A percentile compares a stretch with the other conserved stretches of the same genome.
phyloP scores from a whole-genome alignment of 1,139 yeast genomes.

The Debaryomyces robertsiae region DNA sequence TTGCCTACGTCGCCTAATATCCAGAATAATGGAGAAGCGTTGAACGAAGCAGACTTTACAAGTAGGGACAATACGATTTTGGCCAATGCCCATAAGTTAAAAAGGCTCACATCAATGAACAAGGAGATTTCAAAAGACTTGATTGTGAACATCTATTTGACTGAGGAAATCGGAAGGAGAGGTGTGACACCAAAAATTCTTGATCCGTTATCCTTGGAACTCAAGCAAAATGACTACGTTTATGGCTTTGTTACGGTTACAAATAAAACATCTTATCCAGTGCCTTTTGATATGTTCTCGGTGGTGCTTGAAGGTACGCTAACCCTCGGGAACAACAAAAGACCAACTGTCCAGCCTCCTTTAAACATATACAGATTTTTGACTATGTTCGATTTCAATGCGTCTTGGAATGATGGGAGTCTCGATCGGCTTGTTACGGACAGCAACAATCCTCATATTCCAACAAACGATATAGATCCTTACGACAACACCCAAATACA shows the following conservation, averaged over 20 bases:
- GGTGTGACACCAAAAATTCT: conserved; percentile 34
- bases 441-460: conserved; percentile 29
- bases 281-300: conserved; percentile 46
- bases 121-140: conserved; percentile 31
- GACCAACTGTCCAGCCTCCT: conserved; percentile 21
- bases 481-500: conserved; percentile 32
- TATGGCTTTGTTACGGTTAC: conserved; percentile 43
- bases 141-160: conserved; percentile 31
- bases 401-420: conserved; percentile 44
- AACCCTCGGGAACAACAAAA: conserved; percentile 26
- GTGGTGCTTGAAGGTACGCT: conserved; percentile 40
- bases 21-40: conserved; percentile 9
- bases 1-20: conserved; percentile 24
- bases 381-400: conserved; percentile 46
- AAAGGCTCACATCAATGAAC: conserved; percentile 34
- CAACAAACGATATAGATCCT: conserved; percentile 29
- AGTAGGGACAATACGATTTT: conserved; percentile 34
- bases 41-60: conserved; percentile 15
- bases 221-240: conserved; percentile 42
- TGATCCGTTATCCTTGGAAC: conserved; percentile 34
- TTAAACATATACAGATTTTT: conserved; percentile 26
- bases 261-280: conserved; percentile 29
- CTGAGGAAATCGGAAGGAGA: conserved; percentile 33
- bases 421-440: conserved; percentile 34
- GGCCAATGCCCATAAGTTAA: conserved; percentile 40